Evolutionary conservation across 2,329 filamentous ascomycete genomes (phyloP), one percentile per base, ranked within the genome.

Genomic region (Apiospora rasikravindrae): DNA sequence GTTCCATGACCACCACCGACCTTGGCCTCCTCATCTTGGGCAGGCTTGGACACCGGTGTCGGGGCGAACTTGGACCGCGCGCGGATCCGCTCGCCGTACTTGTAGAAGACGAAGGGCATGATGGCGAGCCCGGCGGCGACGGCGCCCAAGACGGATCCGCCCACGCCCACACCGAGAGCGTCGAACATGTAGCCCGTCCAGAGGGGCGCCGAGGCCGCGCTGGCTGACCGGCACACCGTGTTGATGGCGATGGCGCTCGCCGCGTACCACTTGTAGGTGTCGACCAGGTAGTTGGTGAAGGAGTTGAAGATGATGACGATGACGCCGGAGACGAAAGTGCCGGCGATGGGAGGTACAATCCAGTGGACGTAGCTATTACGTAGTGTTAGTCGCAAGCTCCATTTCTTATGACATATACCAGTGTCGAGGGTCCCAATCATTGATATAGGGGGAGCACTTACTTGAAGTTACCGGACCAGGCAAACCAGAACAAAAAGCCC

Each of bases 181-280:
- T 85, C 80, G 76, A 91, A 93, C 88, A 93, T 90, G 66, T 85
- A 82, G 14, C 86, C 79, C 0, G 88, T 91, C 57, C 87, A 87
- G 5, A 93, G 82, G 0, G 91, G 91, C 0, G 92, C 83, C 2
- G 89, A 82, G 0, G 88, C 90, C 16, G 89, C 90, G 40, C 90
- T 84, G 0, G 90, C 81, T 0, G 83, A 86, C 2, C 91, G 83
- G 13, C 90, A 80, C 2, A 93, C 86, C 0, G 90, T 91, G 74
- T 87, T 91, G 1, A 90, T 90, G 0, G 91, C 91, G 11, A 92
- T 87, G 2, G 90, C 91, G 8, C 86, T 87, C 22, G 92, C 91
- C 0, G 90, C 88, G 74, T 91, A 89, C 72, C 85, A 81, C 57
- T 88, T 85, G 73, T 89, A 89, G 0, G 83, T 81, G 76, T 89